A percentile compares a stretch with the other conserved stretches of the same genome.
phyloP scores from a whole-genome alignment of 2,329 filamentous ascomycete species.

The Curvularia spicifera region DNA sequence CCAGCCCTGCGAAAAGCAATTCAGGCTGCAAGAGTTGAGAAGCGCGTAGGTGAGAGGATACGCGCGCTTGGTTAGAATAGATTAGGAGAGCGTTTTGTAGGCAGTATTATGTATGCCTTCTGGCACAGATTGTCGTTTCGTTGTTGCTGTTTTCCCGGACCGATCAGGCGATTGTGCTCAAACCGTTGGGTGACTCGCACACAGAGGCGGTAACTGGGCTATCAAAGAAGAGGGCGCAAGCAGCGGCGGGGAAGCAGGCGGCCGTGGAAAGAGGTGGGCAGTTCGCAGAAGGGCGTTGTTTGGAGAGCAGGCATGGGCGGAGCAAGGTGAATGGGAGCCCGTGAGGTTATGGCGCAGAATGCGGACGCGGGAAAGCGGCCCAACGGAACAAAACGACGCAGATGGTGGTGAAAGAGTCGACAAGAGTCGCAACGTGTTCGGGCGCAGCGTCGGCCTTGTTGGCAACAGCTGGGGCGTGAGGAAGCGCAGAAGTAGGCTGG shows the following conservation, averaged over 20 bases:
- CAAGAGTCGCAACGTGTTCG: constrained; percentile 7
- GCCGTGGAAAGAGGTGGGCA: constrained; percentile 13
- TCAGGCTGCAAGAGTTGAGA: constrained; percentile 5
- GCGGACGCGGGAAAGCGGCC: neutral
- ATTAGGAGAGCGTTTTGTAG: constrained; percentile 3
- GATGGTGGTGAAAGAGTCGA: neutral
- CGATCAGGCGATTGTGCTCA: constrained; percentile 20
- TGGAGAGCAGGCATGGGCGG: constrained; percentile 10
- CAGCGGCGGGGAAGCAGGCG: neutral
- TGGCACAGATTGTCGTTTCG: constrained; percentile 20
- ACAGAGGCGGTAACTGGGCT: constrained; percentile 15
- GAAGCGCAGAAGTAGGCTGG: constrained; percentile 2
- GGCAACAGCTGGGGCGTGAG: neutral
- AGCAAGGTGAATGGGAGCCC: constrained; percentile 10
- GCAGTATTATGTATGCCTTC: constrained; percentile 21
- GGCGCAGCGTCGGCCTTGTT: neutral
- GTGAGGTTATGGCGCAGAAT: constrained; percentile 11
- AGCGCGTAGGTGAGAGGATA: constrained; percentile 2
- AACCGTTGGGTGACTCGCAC: constrained; percentile 21
- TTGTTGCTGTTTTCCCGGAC: constrained; percentile 26
- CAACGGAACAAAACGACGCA: constrained; percentile 2
- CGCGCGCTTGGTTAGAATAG: neutral
- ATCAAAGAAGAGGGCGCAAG: constrained; percentile 15
- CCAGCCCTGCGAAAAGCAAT: constrained; percentile 13
- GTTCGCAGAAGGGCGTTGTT: constrained; percentile 10